phyloP scores from a whole-genome alignment of 305 asterid genomes.

The Fraxinus floribunda region DNA sequence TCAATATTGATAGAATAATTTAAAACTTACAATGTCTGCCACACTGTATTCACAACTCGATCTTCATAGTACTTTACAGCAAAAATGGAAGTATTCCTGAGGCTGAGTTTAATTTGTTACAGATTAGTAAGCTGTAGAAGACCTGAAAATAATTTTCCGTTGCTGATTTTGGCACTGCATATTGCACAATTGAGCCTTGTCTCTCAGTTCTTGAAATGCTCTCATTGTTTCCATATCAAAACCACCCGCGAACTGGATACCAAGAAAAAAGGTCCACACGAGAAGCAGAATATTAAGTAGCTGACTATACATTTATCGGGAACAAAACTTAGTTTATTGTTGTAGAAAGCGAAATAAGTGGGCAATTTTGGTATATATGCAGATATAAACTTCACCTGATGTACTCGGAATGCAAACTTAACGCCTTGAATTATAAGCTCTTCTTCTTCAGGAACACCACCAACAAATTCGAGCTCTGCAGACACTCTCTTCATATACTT shows the following conservation, averaged over 20 bases:
- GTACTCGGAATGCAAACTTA: slow-evolving; percentile 54
- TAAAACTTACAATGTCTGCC: background rate
- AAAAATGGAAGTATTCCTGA: background rate
- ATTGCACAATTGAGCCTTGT: slow-evolving; percentile 46
- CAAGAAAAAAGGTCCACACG: background rate
- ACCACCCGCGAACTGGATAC: slow-evolving; percentile 86
- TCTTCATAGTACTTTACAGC: background rate
- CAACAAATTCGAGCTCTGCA: slow-evolving; percentile 51
- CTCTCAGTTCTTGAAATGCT: slow-evolving; percentile 54
- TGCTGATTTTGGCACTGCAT: slow-evolving; percentile 63
- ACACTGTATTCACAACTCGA: background rate
- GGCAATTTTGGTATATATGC: slow-evolving; percentile 19
- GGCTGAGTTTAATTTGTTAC: slow-evolving; percentile 35
- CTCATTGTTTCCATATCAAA: slow-evolving; percentile 79
- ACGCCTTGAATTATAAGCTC: slow-evolving; percentile 55
- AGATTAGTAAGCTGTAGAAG: background rate
- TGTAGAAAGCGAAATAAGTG: background rate
- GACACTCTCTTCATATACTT: slow-evolving; percentile 58
- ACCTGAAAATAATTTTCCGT: slow-evolving; percentile 5
- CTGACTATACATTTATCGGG: slow-evolving; percentile 33
- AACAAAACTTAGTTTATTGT: slow-evolving; percentile 9
- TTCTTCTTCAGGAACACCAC: slow-evolving; percentile 55
- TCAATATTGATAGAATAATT: background rate
- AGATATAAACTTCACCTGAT: slow-evolving; percentile 44
- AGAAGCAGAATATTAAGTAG: background rate